These are phyloP conservation scores for Xylariaceae sp. DNA, from an alignment of 2,329 filamentous ascomycete genomes.

Conservation along the genomic window DNA sequence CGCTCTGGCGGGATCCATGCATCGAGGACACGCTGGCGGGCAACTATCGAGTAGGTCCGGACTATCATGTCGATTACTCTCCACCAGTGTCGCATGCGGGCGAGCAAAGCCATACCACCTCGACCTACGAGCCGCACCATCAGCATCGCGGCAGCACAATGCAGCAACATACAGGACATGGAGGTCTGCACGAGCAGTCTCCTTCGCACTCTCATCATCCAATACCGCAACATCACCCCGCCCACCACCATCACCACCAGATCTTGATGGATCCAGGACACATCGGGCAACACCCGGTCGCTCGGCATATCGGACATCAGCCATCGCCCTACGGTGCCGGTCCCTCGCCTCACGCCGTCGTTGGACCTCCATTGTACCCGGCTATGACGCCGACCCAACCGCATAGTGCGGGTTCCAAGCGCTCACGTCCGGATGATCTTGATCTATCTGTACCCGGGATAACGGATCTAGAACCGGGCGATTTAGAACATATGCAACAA, in stretches of 20 bases:
- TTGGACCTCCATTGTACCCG: conserved; percentile 48
- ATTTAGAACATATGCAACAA: conserved; percentile 53
- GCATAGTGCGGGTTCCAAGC: conserved; percentile 42
- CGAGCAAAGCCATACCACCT: conserved; percentile 60
- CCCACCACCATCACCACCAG: conserved; percentile 50
- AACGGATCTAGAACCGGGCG: conserved; percentile 50
- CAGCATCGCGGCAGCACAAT: conserved; percentile 47
- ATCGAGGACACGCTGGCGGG: conserved; percentile 68
- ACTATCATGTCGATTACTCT: conserved; percentile 73
- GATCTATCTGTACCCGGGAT: conserved; percentile 51
- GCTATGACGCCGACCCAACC: conserved; percentile 40
- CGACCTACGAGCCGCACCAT: conserved; percentile 54
- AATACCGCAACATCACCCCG: conserved; percentile 44
- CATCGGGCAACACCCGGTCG: conserved; percentile 47
- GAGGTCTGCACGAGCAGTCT: conserved; percentile 44
- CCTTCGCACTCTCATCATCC: conserved; percentile 36
- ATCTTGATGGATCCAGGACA: conserved; percentile 55
- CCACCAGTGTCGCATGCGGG: conserved; percentile 63
- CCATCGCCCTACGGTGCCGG: conserved; percentile 51
- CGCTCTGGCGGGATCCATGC: conserved; percentile 75
- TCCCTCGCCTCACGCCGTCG: conserved; percentile 42
- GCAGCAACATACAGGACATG: conserved; percentile 46
- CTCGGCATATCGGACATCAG: conserved; percentile 47
- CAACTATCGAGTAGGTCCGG: conserved; percentile 66
- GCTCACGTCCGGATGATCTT: conserved; percentile 55